These are phyloP conservation scores for Citrus medica DNA, from an alignment of 345 rosid genomes.

Conservation along the genomic window DNA sequence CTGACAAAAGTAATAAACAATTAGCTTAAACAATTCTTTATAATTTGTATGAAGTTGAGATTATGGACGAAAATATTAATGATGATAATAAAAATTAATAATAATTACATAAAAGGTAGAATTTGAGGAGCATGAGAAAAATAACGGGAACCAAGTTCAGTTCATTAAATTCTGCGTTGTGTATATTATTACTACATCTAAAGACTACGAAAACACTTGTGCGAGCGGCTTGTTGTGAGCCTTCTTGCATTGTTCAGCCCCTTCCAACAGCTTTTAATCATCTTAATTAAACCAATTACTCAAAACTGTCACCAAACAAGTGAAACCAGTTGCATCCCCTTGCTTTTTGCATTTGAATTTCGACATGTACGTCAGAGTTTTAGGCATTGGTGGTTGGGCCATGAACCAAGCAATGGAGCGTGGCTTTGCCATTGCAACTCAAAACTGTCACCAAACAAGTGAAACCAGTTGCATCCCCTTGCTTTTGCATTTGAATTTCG, in stretches of 20 bases:
- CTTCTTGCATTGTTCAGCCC: too few relatives aligned
- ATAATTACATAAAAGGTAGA: too few relatives aligned
- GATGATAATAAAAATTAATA: too few relatives aligned
- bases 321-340: slow-evolving; percentile 47
- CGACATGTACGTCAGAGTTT: slow-evolving; percentile 60
- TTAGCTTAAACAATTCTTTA: too few relatives aligned
- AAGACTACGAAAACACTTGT: slow-evolving; percentile 3
- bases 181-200: too few relatives aligned
- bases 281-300: slow-evolving; percentile 8
- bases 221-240: background rate
- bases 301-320: slow-evolving; percentile 43
- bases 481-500: slow-evolving; percentile 64
- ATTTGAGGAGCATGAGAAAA: too few relatives aligned
- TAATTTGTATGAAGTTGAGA: too few relatives aligned
- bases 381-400: slow-evolving; percentile 87
- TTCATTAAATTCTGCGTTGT: too few relatives aligned
- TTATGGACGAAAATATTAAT: too few relatives aligned
- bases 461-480: slow-evolving; percentile 48
- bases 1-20: too few relatives aligned
- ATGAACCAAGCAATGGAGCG: slow-evolving; percentile 66
- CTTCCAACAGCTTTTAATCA: slow-evolving; percentile 1
- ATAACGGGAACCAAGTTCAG: too few relatives aligned
- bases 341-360: slow-evolving; percentile 67
- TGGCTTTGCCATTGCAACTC: slow-evolving; percentile 79
- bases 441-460: slow-evolving; percentile 49